phyloP scores from a whole-genome alignment of 345 rosid genomes.

The Arabidopsis suecica region DNA sequence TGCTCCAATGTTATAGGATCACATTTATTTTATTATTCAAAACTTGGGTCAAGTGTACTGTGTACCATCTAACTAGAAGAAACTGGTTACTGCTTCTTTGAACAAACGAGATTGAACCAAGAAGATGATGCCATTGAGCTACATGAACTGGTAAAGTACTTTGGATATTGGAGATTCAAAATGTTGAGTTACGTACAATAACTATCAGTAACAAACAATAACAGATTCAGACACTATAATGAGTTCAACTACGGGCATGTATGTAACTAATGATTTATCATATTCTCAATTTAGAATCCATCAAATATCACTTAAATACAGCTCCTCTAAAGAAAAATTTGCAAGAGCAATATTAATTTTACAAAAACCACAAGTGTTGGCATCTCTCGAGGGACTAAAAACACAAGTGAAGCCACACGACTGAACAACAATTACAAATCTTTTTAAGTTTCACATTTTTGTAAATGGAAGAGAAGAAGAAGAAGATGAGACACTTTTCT shows the following conservation, averaged over 20 bases:
- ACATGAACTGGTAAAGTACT: too few relatives aligned
- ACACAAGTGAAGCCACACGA: conserved; percentile 29
- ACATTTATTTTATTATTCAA: neutral
- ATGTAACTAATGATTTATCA: too few relatives aligned
- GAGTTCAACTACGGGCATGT: neutral
- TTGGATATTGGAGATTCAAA: neutral
- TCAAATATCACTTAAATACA: neutral
- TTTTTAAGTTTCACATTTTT: neutral
- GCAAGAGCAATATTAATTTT: neutral
- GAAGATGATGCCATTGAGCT: neutral
- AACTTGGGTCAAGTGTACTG: too few relatives aligned
- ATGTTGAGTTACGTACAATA: neutral
- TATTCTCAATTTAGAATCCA: too few relatives aligned
- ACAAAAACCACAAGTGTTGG: conserved; percentile 10
- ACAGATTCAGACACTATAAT: too few relatives aligned
- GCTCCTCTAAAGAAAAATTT: neutral
- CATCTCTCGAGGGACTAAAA: conserved; percentile 26
- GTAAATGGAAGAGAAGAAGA: neutral
- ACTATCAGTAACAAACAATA: neutral
- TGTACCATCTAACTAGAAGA: neutral
- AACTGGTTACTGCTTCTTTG: neutral
- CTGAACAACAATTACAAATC: conserved; percentile 38
- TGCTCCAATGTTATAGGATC: conserved; percentile 47
- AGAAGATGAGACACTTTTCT: conserved; percentile 6
- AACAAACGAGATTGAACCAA: too few relatives aligned